A percentile compares a stretch with the other conserved stretches of the same genome.
These are phyloP conservation scores for Dipodascus geniculatus DNA, from an alignment of 805 yeast species.

Conservation along the genomic window DNA sequence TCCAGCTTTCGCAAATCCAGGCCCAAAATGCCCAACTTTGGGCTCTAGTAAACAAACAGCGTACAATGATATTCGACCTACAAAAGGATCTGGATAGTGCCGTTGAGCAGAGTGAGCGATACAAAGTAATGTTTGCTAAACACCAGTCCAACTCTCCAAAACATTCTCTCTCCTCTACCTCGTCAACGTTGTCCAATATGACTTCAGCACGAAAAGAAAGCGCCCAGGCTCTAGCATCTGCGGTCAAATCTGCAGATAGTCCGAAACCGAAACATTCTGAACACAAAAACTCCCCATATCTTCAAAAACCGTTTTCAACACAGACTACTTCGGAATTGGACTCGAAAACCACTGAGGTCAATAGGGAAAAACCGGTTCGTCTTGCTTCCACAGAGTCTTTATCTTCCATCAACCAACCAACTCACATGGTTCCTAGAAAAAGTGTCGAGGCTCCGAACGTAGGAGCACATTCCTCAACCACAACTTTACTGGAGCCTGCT, in stretches of 20 bases:
- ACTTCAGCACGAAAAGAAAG: neutral
- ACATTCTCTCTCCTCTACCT: neutral
- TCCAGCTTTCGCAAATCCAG: conserved; percentile 12
- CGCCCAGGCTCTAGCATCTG: neutral
- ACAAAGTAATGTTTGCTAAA: conserved; percentile 1
- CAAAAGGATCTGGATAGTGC: conserved; percentile 15
- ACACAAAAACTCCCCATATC: neutral
- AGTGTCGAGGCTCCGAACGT: neutral
- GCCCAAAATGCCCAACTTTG: conserved; percentile 17
- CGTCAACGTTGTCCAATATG: neutral
- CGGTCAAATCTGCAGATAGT: neutral
- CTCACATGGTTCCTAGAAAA: neutral
- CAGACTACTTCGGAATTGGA: neutral
- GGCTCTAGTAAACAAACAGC: conserved; percentile 16
- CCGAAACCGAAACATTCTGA: neutral
- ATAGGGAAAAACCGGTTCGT: neutral
- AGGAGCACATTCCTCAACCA: neutral
- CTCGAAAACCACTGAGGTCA: neutral
- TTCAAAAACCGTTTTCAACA: neutral
- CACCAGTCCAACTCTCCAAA: neutral
- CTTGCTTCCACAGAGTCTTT: neutral
- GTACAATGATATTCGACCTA: conserved; percentile 16
- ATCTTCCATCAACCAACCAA: neutral
- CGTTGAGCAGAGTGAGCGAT: conserved; percentile 9
- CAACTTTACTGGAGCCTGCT: neutral